These are phyloP conservation scores for Raphanus sativus DNA, from an alignment of 345 rosid species.

Conservation along the genomic window DNA sequence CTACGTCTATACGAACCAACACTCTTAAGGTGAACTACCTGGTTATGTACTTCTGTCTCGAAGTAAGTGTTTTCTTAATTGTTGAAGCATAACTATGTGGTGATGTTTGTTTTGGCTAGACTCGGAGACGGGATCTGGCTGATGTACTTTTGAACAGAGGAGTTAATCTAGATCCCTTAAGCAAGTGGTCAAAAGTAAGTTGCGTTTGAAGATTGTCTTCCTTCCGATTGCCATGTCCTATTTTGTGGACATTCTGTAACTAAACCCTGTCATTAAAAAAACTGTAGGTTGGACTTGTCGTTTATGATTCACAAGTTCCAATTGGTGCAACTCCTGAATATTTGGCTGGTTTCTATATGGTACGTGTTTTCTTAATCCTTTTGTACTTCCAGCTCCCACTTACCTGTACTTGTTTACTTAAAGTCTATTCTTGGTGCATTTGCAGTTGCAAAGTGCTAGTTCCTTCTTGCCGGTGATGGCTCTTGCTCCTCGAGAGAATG, in stretches of 20 bases:
- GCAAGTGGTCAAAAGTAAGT: constrained; percentile 98
- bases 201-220: constrained; percentile 1
- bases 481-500: constrained; percentile 95
- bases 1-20: constrained; percentile 82
- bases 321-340: constrained; percentile 98
- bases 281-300: constrained; percentile 84
- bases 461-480: constrained; percentile 98
- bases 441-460: constrained; percentile 91
- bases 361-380: constrained; percentile 26
- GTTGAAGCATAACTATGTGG: constrained; percentile 14
- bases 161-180: constrained; percentile 83
- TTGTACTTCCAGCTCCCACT: neutral
- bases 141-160: constrained; percentile 92
- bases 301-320: constrained; percentile 90
- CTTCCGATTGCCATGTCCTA: neutral
- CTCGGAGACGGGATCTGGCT: constrained; percentile 90
- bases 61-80: constrained; percentile 15
- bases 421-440: constrained; percentile 12
- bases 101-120: constrained; percentile 42
- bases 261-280: neutral
- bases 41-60: neutral
- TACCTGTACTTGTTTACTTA: constrained; percentile 11
- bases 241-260: neutral
- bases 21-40: constrained; percentile 66
- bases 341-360: constrained; percentile 96